Percentiles rank a stretch among this genome's conserved stretches.
Evolutionary conservation across 2,329 filamentous ascomycete species (phyloP).

Genomic region (Didymella keratinophila): DNA sequence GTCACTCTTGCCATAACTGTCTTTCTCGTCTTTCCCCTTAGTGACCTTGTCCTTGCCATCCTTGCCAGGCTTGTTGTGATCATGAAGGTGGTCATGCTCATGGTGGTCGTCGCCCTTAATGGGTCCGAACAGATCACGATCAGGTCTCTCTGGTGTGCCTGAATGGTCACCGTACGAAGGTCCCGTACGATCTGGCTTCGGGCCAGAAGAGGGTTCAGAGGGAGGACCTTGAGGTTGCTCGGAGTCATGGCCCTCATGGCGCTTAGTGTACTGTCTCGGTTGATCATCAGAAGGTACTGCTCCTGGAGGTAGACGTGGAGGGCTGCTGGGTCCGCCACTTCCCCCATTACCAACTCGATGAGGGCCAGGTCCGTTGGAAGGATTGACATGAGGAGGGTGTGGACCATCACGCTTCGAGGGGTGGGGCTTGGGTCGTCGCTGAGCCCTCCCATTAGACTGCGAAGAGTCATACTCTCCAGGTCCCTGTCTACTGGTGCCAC

Average conservation of each 20-base stretch:
- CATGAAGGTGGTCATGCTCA: not conserved
- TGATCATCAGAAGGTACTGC: not conserved
- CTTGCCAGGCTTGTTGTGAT: not conserved
- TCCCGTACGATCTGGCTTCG: constrained; percentile 1
- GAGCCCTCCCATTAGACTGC: not conserved
- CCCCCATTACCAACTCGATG: not conserved
- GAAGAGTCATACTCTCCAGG: not conserved
- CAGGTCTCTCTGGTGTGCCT: not conserved
- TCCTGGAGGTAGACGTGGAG: not conserved
- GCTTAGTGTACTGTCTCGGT: not conserved
- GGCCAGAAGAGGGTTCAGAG: not conserved
- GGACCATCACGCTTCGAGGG: not conserved
- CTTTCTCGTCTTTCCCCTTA: not conserved
- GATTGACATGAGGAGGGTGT: not conserved
- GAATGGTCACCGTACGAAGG: not conserved
- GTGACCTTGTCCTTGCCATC: not conserved
- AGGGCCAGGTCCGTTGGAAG: not conserved
- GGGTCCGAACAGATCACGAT: not conserved
- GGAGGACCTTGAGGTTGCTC: not conserved
- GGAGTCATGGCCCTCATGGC: not conserved
- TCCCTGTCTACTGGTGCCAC: not conserved
- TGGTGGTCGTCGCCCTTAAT: not conserved
- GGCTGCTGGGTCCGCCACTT: not conserved
- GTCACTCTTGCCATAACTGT: too few species aligned
- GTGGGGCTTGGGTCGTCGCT: not conserved